phyloP scores from a whole-genome alignment of 805 yeast genomes.

The Saturnispora zaruensis region DNA sequence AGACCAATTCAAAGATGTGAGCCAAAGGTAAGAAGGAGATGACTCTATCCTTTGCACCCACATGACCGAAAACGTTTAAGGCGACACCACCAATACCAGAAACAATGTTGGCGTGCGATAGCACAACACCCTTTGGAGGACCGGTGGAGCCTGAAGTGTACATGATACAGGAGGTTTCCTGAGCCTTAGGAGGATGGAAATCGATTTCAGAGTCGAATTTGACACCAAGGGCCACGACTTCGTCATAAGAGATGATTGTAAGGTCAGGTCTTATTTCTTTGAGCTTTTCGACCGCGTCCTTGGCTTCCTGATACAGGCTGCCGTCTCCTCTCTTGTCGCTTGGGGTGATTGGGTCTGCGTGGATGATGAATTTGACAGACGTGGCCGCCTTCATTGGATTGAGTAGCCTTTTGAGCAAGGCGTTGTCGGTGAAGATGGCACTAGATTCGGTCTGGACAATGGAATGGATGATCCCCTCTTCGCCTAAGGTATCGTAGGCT shows the following conservation, averaged over 20 bases:
- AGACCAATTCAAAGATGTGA: slow-evolving; percentile 87
- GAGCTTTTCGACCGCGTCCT: slow-evolving; percentile 50
- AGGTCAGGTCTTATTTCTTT: slow-evolving; percentile 68
- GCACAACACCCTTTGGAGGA: slow-evolving; percentile 74
- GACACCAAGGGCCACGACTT: slow-evolving; percentile 57
- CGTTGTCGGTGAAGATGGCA: slow-evolving; percentile 79
- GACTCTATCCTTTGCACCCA: slow-evolving; percentile 56
- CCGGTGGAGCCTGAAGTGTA: slow-evolving; percentile 86
- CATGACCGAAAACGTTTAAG: slow-evolving; percentile 46
- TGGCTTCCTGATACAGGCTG: slow-evolving; percentile 47
- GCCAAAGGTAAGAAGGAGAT: slow-evolving; percentile 92
- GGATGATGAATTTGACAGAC: slow-evolving; percentile 59
- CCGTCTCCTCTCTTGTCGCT: slow-evolving; percentile 60
- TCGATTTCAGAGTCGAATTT: slow-evolving; percentile 34
- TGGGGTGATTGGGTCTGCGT: slow-evolving; percentile 52
- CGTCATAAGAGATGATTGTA: slow-evolving; percentile 54
- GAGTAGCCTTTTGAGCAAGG: slow-evolving; percentile 54
- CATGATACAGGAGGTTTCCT: slow-evolving; percentile 68
- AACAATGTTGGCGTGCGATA: slow-evolving; percentile 57
- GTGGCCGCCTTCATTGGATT: slow-evolving; percentile 62
- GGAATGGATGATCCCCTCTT: slow-evolving; percentile 78
- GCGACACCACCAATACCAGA: slow-evolving; percentile 85
- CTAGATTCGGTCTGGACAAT: slow-evolving; percentile 70
- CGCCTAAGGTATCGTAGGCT: slow-evolving; percentile 93
- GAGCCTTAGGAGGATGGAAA: slow-evolving; percentile 42